Base-by-base conservation (phyloP, 352 stramenopile genomes). In the Phytophthora boehmeriae region DNA sequence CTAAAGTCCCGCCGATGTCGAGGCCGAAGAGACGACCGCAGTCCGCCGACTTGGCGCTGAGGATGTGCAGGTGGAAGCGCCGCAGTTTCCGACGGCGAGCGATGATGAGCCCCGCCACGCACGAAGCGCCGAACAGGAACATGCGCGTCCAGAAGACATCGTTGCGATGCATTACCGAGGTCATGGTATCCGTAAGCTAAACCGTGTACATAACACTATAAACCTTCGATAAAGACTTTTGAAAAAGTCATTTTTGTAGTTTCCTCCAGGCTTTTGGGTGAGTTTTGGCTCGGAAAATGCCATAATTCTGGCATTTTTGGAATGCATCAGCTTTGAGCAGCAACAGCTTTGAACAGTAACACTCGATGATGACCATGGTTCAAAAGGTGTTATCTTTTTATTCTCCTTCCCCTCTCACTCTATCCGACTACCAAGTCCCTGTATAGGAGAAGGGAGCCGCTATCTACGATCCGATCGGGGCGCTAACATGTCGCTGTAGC, bases 1-100 rank as follows among this genome's bases (percentile, higher is more conserved):
- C 84, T 45, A 98, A 71, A 43, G 90, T 97, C 43, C 94, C 94
- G 54, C 94, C 94, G 43, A 98, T 94, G 69, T 98, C 94, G 59
- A 98, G 86, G 28, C 90, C 94, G 64, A 98, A 98, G 48, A 78
- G 80, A 43, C 70, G 73, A 36, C 78, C 84, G 27, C 85, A 86
- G 63, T 93, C 84, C 52, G 85, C 73, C 41, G 73, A 73, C 59
- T 90, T 90, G 53, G 76, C 63, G 45, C 79, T 81, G 39, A 93
- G 66, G 44, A 93, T 81, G 59, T 89, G 81, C 45, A 81, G 49
- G 50, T 93, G 81, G 56, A 93, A 83, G 55, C 80, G 72, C 20
- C 66, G 79, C 23, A 93, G 80, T 66, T 89, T 88, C 47, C 82
- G 75, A 41, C 88, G 86, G 52, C 84, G 81, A 20, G 73, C 71